Evolutionary conservation across 495 filamentous ascomycete species (phyloP).

Genomic region (Penicillium simplicissimum): DNA sequence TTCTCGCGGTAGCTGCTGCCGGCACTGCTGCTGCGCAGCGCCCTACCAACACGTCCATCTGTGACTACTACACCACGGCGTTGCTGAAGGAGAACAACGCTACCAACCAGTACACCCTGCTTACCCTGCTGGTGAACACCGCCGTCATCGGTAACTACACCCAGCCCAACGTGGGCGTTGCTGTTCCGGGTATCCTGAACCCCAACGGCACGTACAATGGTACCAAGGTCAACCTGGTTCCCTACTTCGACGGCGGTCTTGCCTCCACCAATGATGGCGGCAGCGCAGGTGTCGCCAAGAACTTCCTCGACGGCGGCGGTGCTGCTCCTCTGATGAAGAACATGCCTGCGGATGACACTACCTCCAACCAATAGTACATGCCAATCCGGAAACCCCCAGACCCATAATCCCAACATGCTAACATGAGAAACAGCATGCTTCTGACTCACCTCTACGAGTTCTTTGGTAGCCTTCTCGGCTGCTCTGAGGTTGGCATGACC

Average conservation of each 20-base stretch:
- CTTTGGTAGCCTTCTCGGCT: constrained; percentile 54
- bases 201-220: constrained; percentile 42
- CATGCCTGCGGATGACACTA: constrained; percentile 45
- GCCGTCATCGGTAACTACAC: constrained; percentile 59
- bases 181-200: constrained; percentile 53
- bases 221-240: constrained; percentile 50
- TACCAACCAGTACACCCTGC: constrained; percentile 50
- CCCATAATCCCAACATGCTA: background rate
- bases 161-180: constrained; percentile 42
- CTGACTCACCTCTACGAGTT: constrained; percentile 57
- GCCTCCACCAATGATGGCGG: constrained; percentile 46
- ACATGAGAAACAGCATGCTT: constrained; percentile 38
- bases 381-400: background rate
- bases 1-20: constrained; percentile 5
- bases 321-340: constrained; percentile 50
- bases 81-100: constrained; percentile 54
- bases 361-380: constrained; percentile 53
- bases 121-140: constrained; percentile 57
- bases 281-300: constrained; percentile 41
- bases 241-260: constrained; percentile 54
- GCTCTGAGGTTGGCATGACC: constrained; percentile 42
- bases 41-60: constrained; percentile 49
- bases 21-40: constrained; percentile 38
- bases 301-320: constrained; percentile 59
- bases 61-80: constrained; percentile 56